Base-by-base conservation (phyloP, 2,329 filamentous ascomycete species). In the Metarhizium guizhouense region DNA sequence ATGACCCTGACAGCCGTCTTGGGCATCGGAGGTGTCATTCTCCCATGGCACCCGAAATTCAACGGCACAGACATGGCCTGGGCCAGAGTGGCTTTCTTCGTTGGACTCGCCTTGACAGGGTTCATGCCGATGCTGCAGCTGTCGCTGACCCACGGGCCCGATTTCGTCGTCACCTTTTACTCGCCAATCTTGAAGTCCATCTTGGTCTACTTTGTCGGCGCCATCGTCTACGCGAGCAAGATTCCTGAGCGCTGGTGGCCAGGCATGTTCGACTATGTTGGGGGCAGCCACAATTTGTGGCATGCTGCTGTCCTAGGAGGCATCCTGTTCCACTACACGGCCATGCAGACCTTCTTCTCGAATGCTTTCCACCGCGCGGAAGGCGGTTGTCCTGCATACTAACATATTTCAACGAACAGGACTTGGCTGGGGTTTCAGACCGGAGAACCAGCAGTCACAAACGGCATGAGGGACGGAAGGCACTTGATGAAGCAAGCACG, bases 271-370 rank as follows among this genome's bases (percentile, higher is more conserved):
- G 94, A 99, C 72, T 97, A 97, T 68, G 80, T 95, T 45, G 94
- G 94, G 43, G 92, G 90, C 49, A 95, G 90, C 70, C 94, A 99
- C 74, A 99, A 99, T 71, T 84, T 99, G 57, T 99, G 94, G 94
- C 94, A 99, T 71, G 73, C 95, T 38, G 94, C 94, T 7, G 94
- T 99, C 11, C 76, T 99, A 32, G 90, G 92, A 16, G 94, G 94
- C 11, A 99, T 99, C 56, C 72, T 97, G n/a, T 97, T 96, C 70
- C 94, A 99, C 71, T 99, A 97, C 73, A 80, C 82, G 25, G 94
- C 94, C 18, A 96, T 99, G 93, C 89, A 96, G 71, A 83, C 91
- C 55, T 94, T 99, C 71, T 99, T 99, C 67, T 80, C 87, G 4
- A 81, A 80, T 45, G 89, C 89, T 11, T 93, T 93, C 71, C 72